Base-by-base conservation (phyloP, 192 early-diverging fungal species). In the Bifiguratus adelaidae region DNA sequence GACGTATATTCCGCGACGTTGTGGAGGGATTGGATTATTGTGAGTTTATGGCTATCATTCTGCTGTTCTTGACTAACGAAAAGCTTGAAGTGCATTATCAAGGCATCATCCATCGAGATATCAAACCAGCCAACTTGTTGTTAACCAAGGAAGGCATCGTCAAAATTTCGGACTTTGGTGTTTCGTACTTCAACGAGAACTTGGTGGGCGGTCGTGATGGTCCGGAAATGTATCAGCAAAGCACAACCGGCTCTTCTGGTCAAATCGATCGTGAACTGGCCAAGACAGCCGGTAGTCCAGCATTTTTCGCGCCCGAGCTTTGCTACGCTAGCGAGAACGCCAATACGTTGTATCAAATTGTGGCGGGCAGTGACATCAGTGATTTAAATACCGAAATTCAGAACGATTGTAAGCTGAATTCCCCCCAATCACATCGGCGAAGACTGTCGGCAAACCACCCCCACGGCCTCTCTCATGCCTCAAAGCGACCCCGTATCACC, bases 81-180 rank as follows among this genome's bases (percentile, higher is more conserved):
- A 22, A 7, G n/a, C 41, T 19, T 21, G 4, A 51, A 87, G 82
- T 97, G 40, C 92, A 97, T 54, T 84, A 85, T 46, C 89, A 86
- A 44, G 92, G 96, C 16, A 92, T 99, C 36, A 82, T 99, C 24
- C 96, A 99, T 54, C 78, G 94, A 26, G 96, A 99, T 51, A 89
- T 99, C 61, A 99, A 99, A 71, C 94, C 96, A 2, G 92, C 93
- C 18, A 99, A 99, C 56, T 65, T 99, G 29, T 68, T 99, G 11
- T 61, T 85, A 40, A 86, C 79, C 2, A 71, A 66, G 24, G 82
- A 83, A 16, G 67, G 76, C 3, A 61, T 75, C 0, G 91, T 95
- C 34, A 99, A 99, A 61, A 93, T 99, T n/a, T 89, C 89, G 0
- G 96, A 99, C 52, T 99, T 99, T 85, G 96, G 96, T 41, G 92